Conservation (phyloP, 140 eudicot species). For the Flaveria floridana region DNA sequence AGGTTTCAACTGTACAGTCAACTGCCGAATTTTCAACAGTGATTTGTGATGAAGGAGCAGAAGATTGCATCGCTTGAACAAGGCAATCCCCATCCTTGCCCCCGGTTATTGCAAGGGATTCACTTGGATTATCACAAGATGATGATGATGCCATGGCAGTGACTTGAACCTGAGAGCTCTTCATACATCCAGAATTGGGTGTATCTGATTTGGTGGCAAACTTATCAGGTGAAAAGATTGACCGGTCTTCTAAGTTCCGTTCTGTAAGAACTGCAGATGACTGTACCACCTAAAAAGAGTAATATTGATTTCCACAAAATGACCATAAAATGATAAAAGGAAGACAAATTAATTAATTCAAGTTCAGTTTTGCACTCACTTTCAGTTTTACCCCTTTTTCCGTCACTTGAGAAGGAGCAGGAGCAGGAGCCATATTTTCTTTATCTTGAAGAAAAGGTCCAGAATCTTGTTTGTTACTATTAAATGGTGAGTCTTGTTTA, state of each 20-base stretch:
- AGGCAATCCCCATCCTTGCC: neutral
- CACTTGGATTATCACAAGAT: slow-evolving; percentile 32
- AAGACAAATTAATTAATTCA: neutral
- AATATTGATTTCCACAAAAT: slow-evolving; percentile 4
- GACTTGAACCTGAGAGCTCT: slow-evolving; percentile 27
- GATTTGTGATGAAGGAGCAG: slow-evolving; percentile 38
- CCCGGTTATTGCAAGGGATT: neutral
- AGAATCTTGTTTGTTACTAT: slow-evolving; percentile 26
- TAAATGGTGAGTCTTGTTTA: slow-evolving; percentile 33
- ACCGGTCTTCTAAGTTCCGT: slow-evolving; percentile 44
- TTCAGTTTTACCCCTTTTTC: slow-evolving; percentile 26
- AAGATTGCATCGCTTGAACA: neutral
- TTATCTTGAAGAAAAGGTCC: slow-evolving; percentile 50
- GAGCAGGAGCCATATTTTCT: slow-evolving; percentile 47
- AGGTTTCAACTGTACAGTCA: slow-evolving; percentile 42
- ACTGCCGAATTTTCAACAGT: slow-evolving; percentile 40
- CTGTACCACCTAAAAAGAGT: slow-evolving; percentile 39
- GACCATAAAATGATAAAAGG: neutral
- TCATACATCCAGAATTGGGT: slow-evolving; percentile 35
- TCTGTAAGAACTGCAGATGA: slow-evolving; percentile 54
- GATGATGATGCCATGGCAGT: slow-evolving; percentile 28
- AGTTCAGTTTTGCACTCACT: slow-evolving; percentile 25
- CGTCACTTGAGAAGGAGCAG: slow-evolving; percentile 31
- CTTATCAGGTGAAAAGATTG: slow-evolving; percentile 68
- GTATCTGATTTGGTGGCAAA: slow-evolving; percentile 39